A percentile compares a stretch with the other conserved stretches of the same genome.
Conservation (phyloP, 352 stramenopile genomes). For the Phytophthora niederhauseri region DNA sequence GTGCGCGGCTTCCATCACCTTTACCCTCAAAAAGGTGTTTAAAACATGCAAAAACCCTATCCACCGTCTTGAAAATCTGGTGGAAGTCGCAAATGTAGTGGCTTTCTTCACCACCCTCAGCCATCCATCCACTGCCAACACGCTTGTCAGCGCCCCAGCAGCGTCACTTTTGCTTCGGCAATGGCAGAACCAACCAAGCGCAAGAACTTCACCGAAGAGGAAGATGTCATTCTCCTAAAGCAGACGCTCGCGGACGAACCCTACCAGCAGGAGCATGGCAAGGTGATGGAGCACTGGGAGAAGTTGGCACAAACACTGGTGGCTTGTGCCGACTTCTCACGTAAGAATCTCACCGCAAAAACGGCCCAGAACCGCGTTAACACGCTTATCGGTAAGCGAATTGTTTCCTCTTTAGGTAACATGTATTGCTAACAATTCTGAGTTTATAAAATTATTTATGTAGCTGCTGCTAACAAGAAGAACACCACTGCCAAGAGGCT, state of each 20-base stretch:
- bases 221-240: conserved; percentile 14
- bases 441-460: not conserved
- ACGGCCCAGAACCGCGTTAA: conserved; percentile 11
- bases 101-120: conserved; percentile 1
- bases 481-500: not conserved
- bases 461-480: conserved; percentile 11
- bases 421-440: not conserved
- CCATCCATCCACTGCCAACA: not conserved
- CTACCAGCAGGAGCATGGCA: not conserved
- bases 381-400: not conserved
- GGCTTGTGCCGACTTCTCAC: not conserved
- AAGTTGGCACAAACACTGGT: not conserved
- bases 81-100: conserved; percentile 5
- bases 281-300: conserved; percentile 14
- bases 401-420: not conserved
- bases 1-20: not conserved
- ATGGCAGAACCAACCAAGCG: conserved; percentile 14
- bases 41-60: conserved; percentile 6
- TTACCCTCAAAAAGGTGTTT: not conserved
- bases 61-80: not conserved
- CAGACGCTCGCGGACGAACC: not conserved
- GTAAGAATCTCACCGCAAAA: conserved; percentile 5
- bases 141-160: not conserved
- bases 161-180: conserved; percentile 5
- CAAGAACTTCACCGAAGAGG: conserved; percentile 11